Percentiles rank a stretch among this genome's conserved stretches.
phyloP scores from a whole-genome alignment of 176 grass and related monocot species.

The Zea mays region Zm-B73-REFERENCE-NAM-5.0 NC_050099.1:178641001-178641500 shows the following conservation, averaged over 20 bases:
- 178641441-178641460: too few species aligned
- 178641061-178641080: neutral
- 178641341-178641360: too few species aligned
- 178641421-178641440: too few species aligned
- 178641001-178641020: conserved; percentile 75
- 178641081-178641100: neutral
- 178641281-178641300: conserved; percentile 3
- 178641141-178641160: neutral
- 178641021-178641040: neutral
- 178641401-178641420: too few species aligned
- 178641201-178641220: neutral
- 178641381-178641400: neutral
- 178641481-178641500: too few species aligned
- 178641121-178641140: neutral
- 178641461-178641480: too few species aligned
- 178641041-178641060: neutral
- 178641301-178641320: neutral
- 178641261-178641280: neutral
- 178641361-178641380: neutral
- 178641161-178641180: neutral
- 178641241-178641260: conserved; percentile 37
- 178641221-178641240: conserved; percentile 19
- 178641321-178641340: neutral
- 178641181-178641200: neutral
- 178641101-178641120: neutral